Base-by-base conservation (phyloP, 2,329 filamentous ascomycete species). In the Diaporthe amygdali region DNA sequence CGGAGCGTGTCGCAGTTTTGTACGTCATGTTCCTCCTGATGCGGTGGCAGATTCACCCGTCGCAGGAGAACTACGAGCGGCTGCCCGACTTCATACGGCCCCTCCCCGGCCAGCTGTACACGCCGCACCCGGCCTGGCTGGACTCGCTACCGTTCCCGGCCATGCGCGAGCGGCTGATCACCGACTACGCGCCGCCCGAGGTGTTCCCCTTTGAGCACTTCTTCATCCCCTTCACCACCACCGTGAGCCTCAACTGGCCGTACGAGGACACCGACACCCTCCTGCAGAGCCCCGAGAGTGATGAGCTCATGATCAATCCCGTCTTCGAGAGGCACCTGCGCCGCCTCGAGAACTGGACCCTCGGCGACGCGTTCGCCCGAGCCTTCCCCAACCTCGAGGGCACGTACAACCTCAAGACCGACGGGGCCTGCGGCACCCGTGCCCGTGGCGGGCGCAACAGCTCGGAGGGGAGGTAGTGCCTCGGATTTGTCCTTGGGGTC, bases 1-100 rank as follows among this genome's bases (percentile, higher is more conserved):
- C 95, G 0, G 94, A 97, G 81, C 92, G 93, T 76, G 90, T 97
- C 0, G 94, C 93, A 10, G 90, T 94, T 8, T 86, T 97, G 9
- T 97, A 95, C 79, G 84, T 92, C 78, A 97, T 97, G 93, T 97
- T 97, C 81, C 87, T 95, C 39, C 79, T 95, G 74, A 94, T 96
- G 91, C 89, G 92, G 51, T 97, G 95, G 94, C 91, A 94, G 79
- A 92, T 97, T 70, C 89, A 89, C 34, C 94, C 94, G 0, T 94
- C 93, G 0, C 87, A 88, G 72, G 92, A 95, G 75, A 97, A 95
- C 82, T 95, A 93, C 80, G 89, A 94, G 30, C 88, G 92, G 5
- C 82, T 97, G 14, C 94, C 95, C 0, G 85, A 90, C 5, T 97
- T 93, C 90, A 83, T 91, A 47, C 87, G 87, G 0, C 94, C 95